Evolutionary conservation across 352 stramenopile genomes (phyloP), one percentile per base, ranked within the genome.

Genomic region (Phytophthora sp.): DNA sequence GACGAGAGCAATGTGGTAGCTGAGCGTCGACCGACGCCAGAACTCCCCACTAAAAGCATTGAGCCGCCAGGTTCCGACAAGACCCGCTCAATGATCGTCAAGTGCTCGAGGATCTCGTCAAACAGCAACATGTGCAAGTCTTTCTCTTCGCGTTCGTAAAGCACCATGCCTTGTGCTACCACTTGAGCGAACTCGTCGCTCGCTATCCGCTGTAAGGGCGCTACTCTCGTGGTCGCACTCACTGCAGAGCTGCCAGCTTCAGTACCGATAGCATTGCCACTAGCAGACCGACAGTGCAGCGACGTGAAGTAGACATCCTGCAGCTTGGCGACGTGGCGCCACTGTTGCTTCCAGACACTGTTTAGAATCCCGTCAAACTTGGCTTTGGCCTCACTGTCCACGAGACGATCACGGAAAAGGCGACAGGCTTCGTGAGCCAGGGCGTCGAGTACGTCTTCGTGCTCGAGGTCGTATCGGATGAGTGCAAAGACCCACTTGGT

Each of bases 101-200:
- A 63, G 42, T 98, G 89, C 29, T 98, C 89, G 0, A 98, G 79
- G 23, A 98, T 93, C 51, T 98, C 91, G 16, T 93, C 79, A 35
- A 98, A 98, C 1, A 98, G 74, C n/a, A 96, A 68, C 74, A 98
- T 97, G 57, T 96, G 85, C 20, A 98, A 77, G 23, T 98, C 92
- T 36, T 94, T 91, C 58, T 98, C 93, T 63, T 98, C 95, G 9
- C 95, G 90, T 59, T 98, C 94, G 57, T 98, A 98, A n/a, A 98
- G 77, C 12, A 96, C 80, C 21, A 98, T 88, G 8, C 92, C 93
- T 41, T 98, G 91, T 13, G 79, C 45, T 3, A 98, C 84, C 6
- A 96, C 75, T 21, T 88, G 74, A 15, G 76, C 77, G 52, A 98
- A 98, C 26, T 98, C 94, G 6, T 94, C 85, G 21, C 76, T 86